Conservation (phyloP, 1,139 yeast species). For the Pneumocystis canis region DNA sequence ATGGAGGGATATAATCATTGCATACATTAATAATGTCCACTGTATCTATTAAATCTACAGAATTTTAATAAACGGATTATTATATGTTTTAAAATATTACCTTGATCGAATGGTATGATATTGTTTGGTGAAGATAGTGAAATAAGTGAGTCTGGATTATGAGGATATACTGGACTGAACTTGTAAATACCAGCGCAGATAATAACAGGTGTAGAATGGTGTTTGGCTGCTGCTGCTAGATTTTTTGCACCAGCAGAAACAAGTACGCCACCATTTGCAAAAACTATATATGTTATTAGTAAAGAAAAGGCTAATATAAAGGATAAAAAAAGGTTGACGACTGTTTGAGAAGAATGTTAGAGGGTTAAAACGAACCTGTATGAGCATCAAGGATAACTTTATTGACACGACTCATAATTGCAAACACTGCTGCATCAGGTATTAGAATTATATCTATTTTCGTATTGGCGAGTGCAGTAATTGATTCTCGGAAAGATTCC, state of each 20-base stretch:
- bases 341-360: not conserved
- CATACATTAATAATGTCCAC: slow-evolving; percentile 86
- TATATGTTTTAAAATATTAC: slow-evolving; percentile 20
- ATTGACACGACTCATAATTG: slow-evolving; percentile 94
- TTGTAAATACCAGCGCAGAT: slow-evolving; percentile 91
- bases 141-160: slow-evolving; percentile 70
- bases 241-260: slow-evolving; percentile 82
- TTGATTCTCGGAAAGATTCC: slow-evolving; percentile 60
- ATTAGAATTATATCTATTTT: slow-evolving; percentile 82
- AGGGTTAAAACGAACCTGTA: slow-evolving; percentile 31
- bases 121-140: slow-evolving; percentile 91
- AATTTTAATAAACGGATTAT: not conserved
- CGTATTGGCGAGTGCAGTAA: slow-evolving; percentile 62
- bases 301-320: not conserved
- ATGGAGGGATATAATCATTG: slow-evolving; percentile 85
- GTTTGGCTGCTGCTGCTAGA: slow-evolving; percentile 92
- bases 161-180: slow-evolving; percentile 85
- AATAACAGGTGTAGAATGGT: slow-evolving; percentile 85
- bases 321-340: not conserved
- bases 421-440: slow-evolving; percentile 85
- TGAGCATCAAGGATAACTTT: slow-evolving; percentile 87
- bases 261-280: slow-evolving; percentile 91
- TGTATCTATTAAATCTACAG: slow-evolving; percentile 36
- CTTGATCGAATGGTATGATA: slow-evolving; percentile 58
- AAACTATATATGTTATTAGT: slow-evolving; percentile 25